A percentile compares a stretch with the other conserved stretches of the same genome.
phyloP scores from a whole-genome alignment of 2,329 filamentous ascomycete genomes.

The Periconia sp. region DNA sequence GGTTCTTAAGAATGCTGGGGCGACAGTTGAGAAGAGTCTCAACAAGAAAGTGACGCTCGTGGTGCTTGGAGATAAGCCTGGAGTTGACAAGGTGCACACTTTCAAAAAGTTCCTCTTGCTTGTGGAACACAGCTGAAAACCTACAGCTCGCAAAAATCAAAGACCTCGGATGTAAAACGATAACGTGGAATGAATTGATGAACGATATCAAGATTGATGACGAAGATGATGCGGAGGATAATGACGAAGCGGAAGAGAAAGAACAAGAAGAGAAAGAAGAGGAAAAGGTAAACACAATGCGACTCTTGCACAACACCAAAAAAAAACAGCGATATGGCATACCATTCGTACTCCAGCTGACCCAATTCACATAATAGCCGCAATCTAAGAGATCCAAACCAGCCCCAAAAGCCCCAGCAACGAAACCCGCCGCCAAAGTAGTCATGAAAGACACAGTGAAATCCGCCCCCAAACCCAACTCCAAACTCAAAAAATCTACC shows the following conservation, averaged over 20 bases:
- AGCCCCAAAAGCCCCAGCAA: slow-evolving; percentile 2
- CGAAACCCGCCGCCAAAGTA: slow-evolving; percentile 3
- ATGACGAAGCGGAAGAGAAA: slow-evolving; percentile 11
- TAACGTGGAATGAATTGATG: slow-evolving; percentile 82
- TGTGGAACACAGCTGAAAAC: neutral
- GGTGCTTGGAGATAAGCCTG: slow-evolving; percentile 83
- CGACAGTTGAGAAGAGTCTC: slow-evolving; percentile 22
- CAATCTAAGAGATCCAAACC: slow-evolving; percentile 13
- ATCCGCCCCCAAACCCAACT: slow-evolving; percentile 16
- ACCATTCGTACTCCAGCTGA: too few relatives aligned
- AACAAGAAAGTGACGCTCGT: slow-evolving; percentile 51
- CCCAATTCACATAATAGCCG: neutral
- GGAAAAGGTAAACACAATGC: slow-evolving; percentile 8
- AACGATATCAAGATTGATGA: slow-evolving; percentile 21
- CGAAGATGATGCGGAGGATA: slow-evolving; percentile 8
- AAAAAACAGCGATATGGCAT: too few relatives aligned
- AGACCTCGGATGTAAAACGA: slow-evolving; percentile 76
- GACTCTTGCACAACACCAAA: too few relatives aligned
- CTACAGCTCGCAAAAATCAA: slow-evolving; percentile 70
- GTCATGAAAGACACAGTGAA: slow-evolving; percentile 1
- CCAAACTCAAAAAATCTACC: slow-evolving; percentile 14
- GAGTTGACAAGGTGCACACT: slow-evolving; percentile 68
- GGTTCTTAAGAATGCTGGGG: slow-evolving; percentile 20
- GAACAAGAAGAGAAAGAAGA: slow-evolving; percentile 19
- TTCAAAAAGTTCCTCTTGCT: neutral